phyloP scores from a whole-genome alignment of 1,284 basidiomycete species.

The Rhodofomes roseus region DNA sequence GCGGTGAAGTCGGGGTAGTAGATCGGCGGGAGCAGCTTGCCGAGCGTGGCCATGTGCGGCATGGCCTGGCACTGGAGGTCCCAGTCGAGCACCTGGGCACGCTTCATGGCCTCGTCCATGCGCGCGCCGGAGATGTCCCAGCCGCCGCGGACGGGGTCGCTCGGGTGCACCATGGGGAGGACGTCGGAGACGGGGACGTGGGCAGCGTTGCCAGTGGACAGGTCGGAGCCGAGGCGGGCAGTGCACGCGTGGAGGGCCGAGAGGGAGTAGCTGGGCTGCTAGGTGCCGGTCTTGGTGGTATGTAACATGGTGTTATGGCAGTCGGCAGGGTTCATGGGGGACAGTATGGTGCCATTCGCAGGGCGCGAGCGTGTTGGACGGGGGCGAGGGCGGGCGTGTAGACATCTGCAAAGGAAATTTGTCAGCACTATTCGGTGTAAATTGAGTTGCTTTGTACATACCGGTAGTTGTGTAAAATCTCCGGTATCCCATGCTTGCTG shows the following conservation, averaged over 20 bases:
- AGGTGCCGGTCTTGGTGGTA: slow-evolving; percentile 91
- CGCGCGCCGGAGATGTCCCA: slow-evolving; percentile 93
- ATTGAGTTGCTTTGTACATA: no score
- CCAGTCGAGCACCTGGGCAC: slow-evolving; percentile 93
- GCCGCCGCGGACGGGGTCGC: slow-evolving; percentile 95
- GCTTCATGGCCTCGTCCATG: slow-evolving; percentile 92
- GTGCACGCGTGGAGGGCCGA: slow-evolving; percentile 94
- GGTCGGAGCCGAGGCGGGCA: slow-evolving; percentile 86
- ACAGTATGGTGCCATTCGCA: slow-evolving; percentile 95
- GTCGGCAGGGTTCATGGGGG: slow-evolving; percentile 95
- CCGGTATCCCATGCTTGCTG: no score
- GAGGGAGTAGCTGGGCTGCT: slow-evolving; percentile 96
- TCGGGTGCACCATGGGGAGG: slow-evolving; percentile 97
- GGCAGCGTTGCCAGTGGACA: slow-evolving; percentile 84
- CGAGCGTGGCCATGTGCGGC: slow-evolving; percentile 80
- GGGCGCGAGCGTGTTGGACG: no score
- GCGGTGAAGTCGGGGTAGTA: slow-evolving; percentile 97
- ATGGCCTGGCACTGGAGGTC: slow-evolving; percentile 96
- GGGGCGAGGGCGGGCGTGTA: no score
- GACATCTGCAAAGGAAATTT: no score
- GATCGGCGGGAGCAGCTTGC: slow-evolving; percentile 88
- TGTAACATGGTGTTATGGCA: slow-evolving; percentile 93
- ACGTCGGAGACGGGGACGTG: slow-evolving; percentile 92
- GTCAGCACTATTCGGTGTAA: no score
- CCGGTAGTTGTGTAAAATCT: no score